Evolutionary conservation across 495 filamentous ascomycete genomes (phyloP), one percentile per base, ranked within the genome.

Genomic region (Podospora australis): DNA sequence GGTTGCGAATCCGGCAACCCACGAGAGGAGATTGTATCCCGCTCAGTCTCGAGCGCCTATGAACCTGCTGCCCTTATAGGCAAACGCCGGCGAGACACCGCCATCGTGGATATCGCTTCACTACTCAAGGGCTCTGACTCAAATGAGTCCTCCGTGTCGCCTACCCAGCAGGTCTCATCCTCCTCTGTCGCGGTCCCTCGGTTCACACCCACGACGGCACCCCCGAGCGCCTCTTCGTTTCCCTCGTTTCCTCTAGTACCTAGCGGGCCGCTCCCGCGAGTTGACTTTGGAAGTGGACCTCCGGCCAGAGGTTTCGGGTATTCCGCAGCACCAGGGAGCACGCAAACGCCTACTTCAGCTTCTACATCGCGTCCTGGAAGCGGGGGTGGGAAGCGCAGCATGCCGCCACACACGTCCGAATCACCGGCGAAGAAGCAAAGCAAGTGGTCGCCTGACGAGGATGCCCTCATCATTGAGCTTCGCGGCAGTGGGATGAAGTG

Each of bases 381-480:
- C 43, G 55, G 52, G 28, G 48, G 57, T 35, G 60, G 59, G 42
- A 71, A 68, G 58, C 72, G 71, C 67, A 67, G 62, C 56, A 70
- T 74, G 71, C 60, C 66, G 26, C 63, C 74, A 19, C 73, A 78
- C 60, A 79, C 80, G 9, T 70, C 72, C 35, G 85, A 90, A 53
- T 86, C 86, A 0, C 88, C 88, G 4, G 87, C 87, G 8, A 96
- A 95, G 70, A 95, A 88, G 66, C 90, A 95, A 63, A 91, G 86
- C 59, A 96, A 97, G 68, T 98, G 92, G 92, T 90, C 84, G 29
- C 73, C 83, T 1, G 87, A 96, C 34, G 92, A 98, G 67, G 88
- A 96, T 62, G 82, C 83, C 32, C 59, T 90, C 42, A 95, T 95
- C 63, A 95, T 95, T 49, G 83, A 89, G 58, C 76, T 98, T 48